Base-by-base conservation (phyloP, 306 rosid genomes). In the Citrullus amarus region DNA sequence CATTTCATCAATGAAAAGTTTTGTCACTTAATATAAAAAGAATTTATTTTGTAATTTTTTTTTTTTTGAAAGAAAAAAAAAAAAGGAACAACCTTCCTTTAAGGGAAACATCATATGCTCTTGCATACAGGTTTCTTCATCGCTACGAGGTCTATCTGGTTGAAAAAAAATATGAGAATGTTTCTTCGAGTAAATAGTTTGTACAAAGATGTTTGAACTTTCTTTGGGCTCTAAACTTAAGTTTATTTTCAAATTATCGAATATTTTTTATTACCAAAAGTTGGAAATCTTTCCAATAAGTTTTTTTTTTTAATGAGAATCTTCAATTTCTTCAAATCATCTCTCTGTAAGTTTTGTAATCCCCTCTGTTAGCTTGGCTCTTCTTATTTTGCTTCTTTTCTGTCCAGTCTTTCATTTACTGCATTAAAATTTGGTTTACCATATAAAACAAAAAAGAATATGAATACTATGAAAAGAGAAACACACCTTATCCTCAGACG, bases 401-500 rank as follows among this genome's bases (percentile, higher is more conserved):
- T 2, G 54, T 48, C 54, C 54, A 48, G 54, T 48, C 6, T 48
- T 48, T 48, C 17, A 48, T 48, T 48, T 48, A 48, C 54, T 16
- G 54, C 54, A 48, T 12, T 2, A 48, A 48, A 48, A 51, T 14
- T 51, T 51, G 56, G n/a, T 15, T 51, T 63, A 43, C 70, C 18
- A 68, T 41, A 38, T n/a, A 2, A 68, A 68, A 43, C 32, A 67
- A 53, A 14, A 2, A 9, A 11, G 10, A 62, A 50, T 44, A 48
- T 32, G 43, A 71, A 22, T 57, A 46, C 9, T 7, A 43, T 44
- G 75, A 65, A 82, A 75, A 60, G 41, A 62, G 38, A 75, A 76
- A 81, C 65, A 78, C 48, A 91, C 97, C 93, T 92, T 90, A 76
- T 83, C 86, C 76, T 75, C 77, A 8, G 84, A 85, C 17, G 85